Evolutionary conservation across 164 flowering plant genomes (phyloP).

Genomic region (Protea cynaroides): DNA sequence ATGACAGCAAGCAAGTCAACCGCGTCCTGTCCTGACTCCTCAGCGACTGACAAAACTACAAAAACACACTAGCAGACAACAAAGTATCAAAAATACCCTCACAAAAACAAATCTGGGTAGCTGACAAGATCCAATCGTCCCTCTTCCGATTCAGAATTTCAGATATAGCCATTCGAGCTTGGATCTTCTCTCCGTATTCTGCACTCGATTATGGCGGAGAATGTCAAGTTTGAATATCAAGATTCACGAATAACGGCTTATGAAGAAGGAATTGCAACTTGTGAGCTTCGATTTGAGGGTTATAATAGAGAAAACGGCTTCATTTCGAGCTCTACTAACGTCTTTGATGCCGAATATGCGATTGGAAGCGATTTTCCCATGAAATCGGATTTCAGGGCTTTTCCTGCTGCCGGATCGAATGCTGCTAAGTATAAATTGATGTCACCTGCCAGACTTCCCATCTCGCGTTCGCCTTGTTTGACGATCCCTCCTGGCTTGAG

Average conservation of each 20-base stretch:
- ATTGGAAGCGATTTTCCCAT: conserved; percentile 6
- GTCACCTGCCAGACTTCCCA: conserved; percentile 94
- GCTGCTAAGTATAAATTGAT: conserved; percentile 67
- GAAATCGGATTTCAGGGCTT: conserved; percentile 6
- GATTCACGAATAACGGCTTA: too few species aligned
- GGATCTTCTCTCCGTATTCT: conserved; percentile 7
- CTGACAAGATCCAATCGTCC: not conserved
- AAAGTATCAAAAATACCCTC: conserved; percentile 12
- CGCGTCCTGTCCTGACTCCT: conserved; percentile 3
- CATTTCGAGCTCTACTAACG: conserved; percentile 8
- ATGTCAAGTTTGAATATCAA: too few species aligned
- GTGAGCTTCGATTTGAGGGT: too few species aligned
- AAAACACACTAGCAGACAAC: conserved; percentile 1
- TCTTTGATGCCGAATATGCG: not conserved
- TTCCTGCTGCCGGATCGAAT: conserved; percentile 20
- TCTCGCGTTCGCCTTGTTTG: conserved; percentile 65
- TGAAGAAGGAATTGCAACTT: too few species aligned
- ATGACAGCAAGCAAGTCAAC: conserved; percentile 12
- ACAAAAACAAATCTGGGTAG: not conserved
- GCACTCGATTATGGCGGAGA: too few species aligned
- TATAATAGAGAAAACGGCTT: conserved; percentile 5
- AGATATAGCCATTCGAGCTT: not conserved
- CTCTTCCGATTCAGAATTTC: too few species aligned
- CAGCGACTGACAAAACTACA: conserved; percentile 6
- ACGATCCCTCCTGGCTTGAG: conserved; percentile 85